Percentiles rank a stretch among this genome's conserved stretches.
These are phyloP conservation scores for Candida multigemmis DNA, from an alignment of 805 yeast genomes.

Conservation along the genomic window DNA sequence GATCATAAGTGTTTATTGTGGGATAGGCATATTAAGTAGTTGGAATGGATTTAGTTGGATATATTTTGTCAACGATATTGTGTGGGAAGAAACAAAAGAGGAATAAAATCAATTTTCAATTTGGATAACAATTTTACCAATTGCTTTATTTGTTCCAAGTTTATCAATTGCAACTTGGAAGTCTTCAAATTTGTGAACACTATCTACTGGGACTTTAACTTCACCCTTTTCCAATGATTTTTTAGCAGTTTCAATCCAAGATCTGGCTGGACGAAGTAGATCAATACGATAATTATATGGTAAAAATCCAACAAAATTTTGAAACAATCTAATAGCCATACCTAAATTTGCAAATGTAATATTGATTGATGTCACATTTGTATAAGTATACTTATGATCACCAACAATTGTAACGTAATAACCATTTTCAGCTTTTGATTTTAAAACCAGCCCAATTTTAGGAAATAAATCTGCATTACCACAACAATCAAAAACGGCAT, in stretches of 20 bases:
- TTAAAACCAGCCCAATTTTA: slow-evolving; percentile 32
- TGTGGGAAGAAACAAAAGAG: too few species aligned
- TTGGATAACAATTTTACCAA: slow-evolving; percentile 55
- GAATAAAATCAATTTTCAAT: too few species aligned
- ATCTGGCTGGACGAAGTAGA: slow-evolving; percentile 4
- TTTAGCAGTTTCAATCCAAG: slow-evolving; percentile 12
- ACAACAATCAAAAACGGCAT: slow-evolving; percentile 54
- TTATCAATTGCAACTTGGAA: slow-evolving; percentile 40
- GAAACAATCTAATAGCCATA: slow-evolving; percentile 4
- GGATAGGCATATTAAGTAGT: slow-evolving; percentile 72
- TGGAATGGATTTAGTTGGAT: slow-evolving; percentile 90
- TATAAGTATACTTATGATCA: slow-evolving; percentile 25
- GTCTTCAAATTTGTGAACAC: slow-evolving; percentile 40
- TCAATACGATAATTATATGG: slow-evolving; percentile 19
- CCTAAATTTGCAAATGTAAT: neutral
- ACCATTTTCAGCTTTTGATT: slow-evolving; percentile 37
- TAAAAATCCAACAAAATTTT: too few species aligned
- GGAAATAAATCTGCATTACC: slow-evolving; percentile 47
- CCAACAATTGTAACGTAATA: slow-evolving; percentile 51
- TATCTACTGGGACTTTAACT: slow-evolving; percentile 41
- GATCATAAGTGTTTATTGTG: slow-evolving; percentile 79
- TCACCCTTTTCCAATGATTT: slow-evolving; percentile 40
- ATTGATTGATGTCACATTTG: neutral
- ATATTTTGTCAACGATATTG: slow-evolving; percentile 76
- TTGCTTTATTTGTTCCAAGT: slow-evolving; percentile 37